phyloP scores from a whole-genome alignment of 108 stramenopile genomes.

The Pseudonitzschia delicatissima region DNA sequence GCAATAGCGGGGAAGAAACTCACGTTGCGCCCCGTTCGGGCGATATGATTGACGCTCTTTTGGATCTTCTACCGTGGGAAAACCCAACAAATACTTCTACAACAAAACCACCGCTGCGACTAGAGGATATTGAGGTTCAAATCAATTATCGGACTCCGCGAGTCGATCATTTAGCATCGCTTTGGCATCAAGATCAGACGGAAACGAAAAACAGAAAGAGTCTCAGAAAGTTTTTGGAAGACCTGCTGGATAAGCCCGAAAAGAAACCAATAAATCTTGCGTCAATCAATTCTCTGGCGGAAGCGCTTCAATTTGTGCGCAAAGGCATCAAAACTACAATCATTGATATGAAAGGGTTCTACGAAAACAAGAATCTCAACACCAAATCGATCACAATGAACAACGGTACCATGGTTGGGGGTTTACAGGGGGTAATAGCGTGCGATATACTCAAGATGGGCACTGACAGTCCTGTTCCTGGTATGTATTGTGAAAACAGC shows the following conservation, averaged over 20 bases:
- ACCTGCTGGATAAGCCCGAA: too few relatives aligned
- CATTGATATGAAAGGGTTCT: conserved; percentile 1
- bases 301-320: conserved; percentile 3
- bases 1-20: neutral
- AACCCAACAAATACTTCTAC: too few relatives aligned
- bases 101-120: neutral
- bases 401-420: neutral
- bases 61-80: neutral
- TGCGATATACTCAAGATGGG: neutral
- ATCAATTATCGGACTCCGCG: conserved; percentile 7
- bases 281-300: neutral
- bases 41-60: neutral
- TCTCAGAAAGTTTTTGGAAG: neutral
- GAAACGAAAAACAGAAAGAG: neutral
- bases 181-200: conserved; percentile 19
- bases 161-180: neutral
- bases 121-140: conserved; percentile 5
- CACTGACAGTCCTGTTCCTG: neutral
- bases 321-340: conserved; percentile 1
- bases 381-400: too few relatives aligned
- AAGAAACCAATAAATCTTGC: neutral
- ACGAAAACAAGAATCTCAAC: neutral
- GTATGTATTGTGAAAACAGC: neutral
- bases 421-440: conserved; percentile 3
- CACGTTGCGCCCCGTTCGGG: neutral